Percentiles rank a stretch among this genome's conserved stretches.
Evolutionary conservation across 1,139 yeast genomes (phyloP).

Genomic region (Sugiyamaella neomexicana): DNA sequence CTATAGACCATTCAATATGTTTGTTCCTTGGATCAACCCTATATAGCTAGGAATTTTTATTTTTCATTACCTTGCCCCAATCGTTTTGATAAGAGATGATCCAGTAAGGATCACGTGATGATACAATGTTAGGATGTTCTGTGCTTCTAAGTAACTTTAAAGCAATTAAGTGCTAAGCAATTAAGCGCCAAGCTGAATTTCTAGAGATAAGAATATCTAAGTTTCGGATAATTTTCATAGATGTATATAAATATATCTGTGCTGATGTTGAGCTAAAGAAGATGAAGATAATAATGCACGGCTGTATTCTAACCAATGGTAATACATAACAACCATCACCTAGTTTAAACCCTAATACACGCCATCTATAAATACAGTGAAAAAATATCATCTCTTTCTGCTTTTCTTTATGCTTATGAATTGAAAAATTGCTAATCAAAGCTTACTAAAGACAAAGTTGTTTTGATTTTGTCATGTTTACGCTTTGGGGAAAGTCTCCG

Average conservation of each 20-base stretch:
- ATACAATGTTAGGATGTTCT: too few species aligned
- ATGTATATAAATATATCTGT: too few species aligned
- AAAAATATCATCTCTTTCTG: neutral
- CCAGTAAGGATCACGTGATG: neutral
- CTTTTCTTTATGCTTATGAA: conserved; percentile 32
- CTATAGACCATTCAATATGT: neutral
- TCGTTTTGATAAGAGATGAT: neutral
- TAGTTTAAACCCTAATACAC: conserved; percentile 11
- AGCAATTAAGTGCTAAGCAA: too few species aligned
- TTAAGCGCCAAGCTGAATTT: too few species aligned
- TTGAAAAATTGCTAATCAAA: conserved; percentile 77
- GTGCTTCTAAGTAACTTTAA: too few species aligned
- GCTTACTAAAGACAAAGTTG: conserved; percentile 53
- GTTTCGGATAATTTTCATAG: too few species aligned
- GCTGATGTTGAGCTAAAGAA: too few species aligned
- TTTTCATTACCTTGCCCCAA: neutral
- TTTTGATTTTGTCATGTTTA: conserved; percentile 27
- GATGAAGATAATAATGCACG: too few species aligned
- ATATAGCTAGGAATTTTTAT: neutral
- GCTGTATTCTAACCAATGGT: too few species aligned
- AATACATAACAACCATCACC: neutral
- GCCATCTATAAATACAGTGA: neutral
- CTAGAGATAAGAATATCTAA: too few species aligned
- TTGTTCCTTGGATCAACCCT: neutral
- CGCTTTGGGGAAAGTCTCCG: conserved; percentile 97